A percentile compares a stretch with the other conserved stretches of the same genome.
These are phyloP conservation scores for Lasiosphaeria miniovina DNA, from an alignment of 495 filamentous ascomycete genomes.

Conservation along the genomic window DNA sequence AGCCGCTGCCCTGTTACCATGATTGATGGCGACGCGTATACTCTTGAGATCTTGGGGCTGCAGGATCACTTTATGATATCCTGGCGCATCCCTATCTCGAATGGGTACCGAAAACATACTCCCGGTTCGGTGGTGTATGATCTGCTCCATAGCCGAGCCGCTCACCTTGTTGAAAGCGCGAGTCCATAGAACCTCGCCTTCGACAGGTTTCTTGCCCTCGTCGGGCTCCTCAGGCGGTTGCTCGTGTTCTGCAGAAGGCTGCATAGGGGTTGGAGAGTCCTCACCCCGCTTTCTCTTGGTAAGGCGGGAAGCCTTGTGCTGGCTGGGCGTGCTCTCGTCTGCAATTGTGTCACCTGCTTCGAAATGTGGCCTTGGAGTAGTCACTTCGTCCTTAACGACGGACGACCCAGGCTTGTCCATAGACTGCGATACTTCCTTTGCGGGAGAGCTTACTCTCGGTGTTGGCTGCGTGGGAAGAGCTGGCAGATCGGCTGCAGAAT, in stretches of 20 bases:
- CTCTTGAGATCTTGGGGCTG: slow-evolving; percentile 86
- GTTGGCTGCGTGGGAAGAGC: background rate
- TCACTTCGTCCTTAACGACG: slow-evolving; percentile 66
- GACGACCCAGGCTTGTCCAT: slow-evolving; percentile 17
- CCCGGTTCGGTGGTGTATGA: slow-evolving; percentile 79
- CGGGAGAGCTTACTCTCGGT: slow-evolving; percentile 25
- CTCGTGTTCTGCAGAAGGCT: slow-evolving; percentile 9
- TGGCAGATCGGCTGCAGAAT: background rate
- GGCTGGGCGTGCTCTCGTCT: slow-evolving; percentile 39
- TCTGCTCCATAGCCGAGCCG: slow-evolving; percentile 77
- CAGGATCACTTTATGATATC: slow-evolving; percentile 82
- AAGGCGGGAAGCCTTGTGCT: slow-evolving; percentile 22
- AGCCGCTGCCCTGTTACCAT: slow-evolving; percentile 71
- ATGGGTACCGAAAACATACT: slow-evolving; percentile 84
- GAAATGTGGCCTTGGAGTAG: slow-evolving; percentile 54
- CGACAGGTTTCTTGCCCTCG: background rate
- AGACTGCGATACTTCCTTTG: slow-evolving; percentile 17
- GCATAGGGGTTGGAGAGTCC: slow-evolving; percentile 27
- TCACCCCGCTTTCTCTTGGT: slow-evolving; percentile 49
- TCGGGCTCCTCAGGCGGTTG: background rate
- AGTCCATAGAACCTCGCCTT: slow-evolving; percentile 60
- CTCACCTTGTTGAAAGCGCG: slow-evolving; percentile 77
- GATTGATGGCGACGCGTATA: slow-evolving; percentile 73
- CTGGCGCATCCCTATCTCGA: slow-evolving; percentile 78
- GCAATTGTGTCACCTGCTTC: slow-evolving; percentile 49